Conservation (phyloP, 1,139 yeast genomes). For the Nematodospora anomalae region DNA sequence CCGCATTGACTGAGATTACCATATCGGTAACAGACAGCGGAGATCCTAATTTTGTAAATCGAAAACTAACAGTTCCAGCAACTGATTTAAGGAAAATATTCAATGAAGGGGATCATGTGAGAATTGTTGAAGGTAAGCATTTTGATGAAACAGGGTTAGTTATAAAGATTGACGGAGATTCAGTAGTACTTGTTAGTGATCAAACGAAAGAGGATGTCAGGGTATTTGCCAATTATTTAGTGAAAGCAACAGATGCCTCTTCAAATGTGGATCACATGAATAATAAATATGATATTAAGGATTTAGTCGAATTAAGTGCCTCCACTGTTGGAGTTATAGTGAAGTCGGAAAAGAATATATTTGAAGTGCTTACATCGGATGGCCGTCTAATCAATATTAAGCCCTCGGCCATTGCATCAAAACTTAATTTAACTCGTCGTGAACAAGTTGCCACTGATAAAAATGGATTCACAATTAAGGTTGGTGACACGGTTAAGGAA, state of each 20-base stretch:
- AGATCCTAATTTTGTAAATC: constrained; percentile 48
- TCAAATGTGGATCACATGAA: constrained; percentile 35
- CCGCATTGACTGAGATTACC: constrained; percentile 63
- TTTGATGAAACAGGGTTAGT: constrained; percentile 94
- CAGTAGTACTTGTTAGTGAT: constrained; percentile 86
- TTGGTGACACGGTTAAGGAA: constrained; percentile 92
- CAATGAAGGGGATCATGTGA: constrained; percentile 90
- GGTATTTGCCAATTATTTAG: constrained; percentile 86
- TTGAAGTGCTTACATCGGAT: constrained; percentile 79
- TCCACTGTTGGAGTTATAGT: constrained; percentile 87
- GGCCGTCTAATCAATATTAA: constrained; percentile 72
- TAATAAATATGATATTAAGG: constrained; percentile 83
- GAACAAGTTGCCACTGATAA: constrained; percentile 86
- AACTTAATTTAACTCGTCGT: constrained; percentile 60
- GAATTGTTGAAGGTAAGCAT: constrained; percentile 89
- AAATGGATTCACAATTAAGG: constrained; percentile 77
- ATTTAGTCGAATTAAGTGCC: constrained; percentile 84
- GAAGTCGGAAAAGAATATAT: constrained; percentile 83
- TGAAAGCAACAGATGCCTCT: constrained; percentile 76
- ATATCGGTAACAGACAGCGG: constrained; percentile 56
- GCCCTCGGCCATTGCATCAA: constrained; percentile 79
- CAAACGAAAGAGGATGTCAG: constrained; percentile 85
- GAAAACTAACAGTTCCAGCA: constrained; percentile 67
- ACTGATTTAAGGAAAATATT: constrained; percentile 82
- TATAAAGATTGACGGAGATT: constrained; percentile 76